A percentile compares a stretch with the other conserved stretches of the same genome.
phyloP scores from a whole-genome alignment of 106 monocot genomes.

The Gastrodia elata region DNA sequence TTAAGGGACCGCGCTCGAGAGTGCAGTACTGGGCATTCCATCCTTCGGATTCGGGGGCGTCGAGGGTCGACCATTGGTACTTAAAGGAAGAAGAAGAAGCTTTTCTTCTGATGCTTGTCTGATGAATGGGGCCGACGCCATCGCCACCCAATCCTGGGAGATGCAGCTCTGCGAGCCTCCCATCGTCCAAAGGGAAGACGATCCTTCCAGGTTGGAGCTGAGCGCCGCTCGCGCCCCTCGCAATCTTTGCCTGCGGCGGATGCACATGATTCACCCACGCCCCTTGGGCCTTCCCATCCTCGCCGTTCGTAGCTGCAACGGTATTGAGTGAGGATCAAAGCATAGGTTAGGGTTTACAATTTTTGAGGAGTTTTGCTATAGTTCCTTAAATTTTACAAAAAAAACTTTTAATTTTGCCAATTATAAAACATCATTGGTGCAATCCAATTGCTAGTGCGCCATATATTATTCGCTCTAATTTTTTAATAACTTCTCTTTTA shows the following conservation, averaged over 20 bases:
- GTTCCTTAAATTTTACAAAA: too few species aligned
- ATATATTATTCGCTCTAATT: too few species aligned
- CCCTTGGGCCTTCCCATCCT: constrained; percentile 29
- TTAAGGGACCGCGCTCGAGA: constrained; percentile 54
- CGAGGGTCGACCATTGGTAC: constrained; percentile 80
- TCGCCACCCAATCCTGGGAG: constrained; percentile 56
- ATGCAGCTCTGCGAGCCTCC: constrained; percentile 78
- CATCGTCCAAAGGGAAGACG: constrained; percentile 76
- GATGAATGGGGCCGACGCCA: constrained; percentile 34
- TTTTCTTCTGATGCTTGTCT: constrained; percentile 36
- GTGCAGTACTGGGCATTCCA: constrained; percentile 94
- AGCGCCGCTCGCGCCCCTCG: constrained; percentile 46
- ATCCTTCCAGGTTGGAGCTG: constrained; percentile 67
- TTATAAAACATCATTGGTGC: too few species aligned
- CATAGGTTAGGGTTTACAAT: not conserved
- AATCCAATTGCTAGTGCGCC: too few species aligned
- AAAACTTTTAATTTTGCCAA: too few species aligned
- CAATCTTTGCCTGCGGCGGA: constrained; percentile 68
- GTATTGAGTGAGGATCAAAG: constrained; percentile 8
- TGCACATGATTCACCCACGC: constrained; percentile 71
- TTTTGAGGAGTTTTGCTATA: too few species aligned
- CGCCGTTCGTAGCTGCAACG: constrained; percentile 19
- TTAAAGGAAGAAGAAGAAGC: constrained; percentile 30
- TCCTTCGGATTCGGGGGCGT: constrained; percentile 86
- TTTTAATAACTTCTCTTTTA: too few species aligned